Evolutionary conservation across 2,329 filamentous ascomycete species (phyloP), one percentile per base, ranked within the genome.

Genomic region (Aureobasidium sp.): DNA sequence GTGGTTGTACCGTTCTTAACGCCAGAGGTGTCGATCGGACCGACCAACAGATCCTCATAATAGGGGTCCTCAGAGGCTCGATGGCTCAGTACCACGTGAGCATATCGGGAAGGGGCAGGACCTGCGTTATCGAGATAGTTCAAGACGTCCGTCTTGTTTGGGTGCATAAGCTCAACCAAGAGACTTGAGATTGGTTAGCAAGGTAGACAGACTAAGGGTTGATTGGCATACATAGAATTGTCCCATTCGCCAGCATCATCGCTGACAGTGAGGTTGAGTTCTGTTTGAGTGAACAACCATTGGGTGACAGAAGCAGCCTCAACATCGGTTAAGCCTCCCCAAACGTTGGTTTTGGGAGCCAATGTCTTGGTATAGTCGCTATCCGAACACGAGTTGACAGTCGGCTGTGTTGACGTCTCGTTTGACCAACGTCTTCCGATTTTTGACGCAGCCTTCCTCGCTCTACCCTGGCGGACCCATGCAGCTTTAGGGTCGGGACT

Each of bases 121-220:
- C 67, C 74, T 7, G 66, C 64, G 2, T 71, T 72, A 36, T 81
- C 77, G 1, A 82, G 67, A 59, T 79, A 81, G 2, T 71, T 63
- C 51, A 81, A 64, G 0, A 73, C 77, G 53, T 78, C 78, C 0
- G 77, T 78, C 68, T 82, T 81, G 68, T 81, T 81, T 0, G 78
- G 78, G 14, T 68, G 64, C 61, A 78, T 70, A 0, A 76, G 62
- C 66, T 79, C 77, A 25, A 71, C 65, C 11, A 69, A 59, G 10
- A 67, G 63, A 11, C 62, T 64, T 37, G n/a, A 29, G 30, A 3
- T 41, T 10, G n/a, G 27, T 59, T 16, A 59, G 34, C n/a, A 47
- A 29, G 27, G 44, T 25, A 16, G 3, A 6, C 30, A 47, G 14
- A 30, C 7, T n/a, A n/a, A 32, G 16, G 32, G 8, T 51, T 3